Percentiles rank a stretch among this genome's conserved stretches.
These are phyloP conservation scores for Mycena sp. DNA, from an alignment of 1,284 basidiomycete species.

Conservation along the genomic window DNA sequence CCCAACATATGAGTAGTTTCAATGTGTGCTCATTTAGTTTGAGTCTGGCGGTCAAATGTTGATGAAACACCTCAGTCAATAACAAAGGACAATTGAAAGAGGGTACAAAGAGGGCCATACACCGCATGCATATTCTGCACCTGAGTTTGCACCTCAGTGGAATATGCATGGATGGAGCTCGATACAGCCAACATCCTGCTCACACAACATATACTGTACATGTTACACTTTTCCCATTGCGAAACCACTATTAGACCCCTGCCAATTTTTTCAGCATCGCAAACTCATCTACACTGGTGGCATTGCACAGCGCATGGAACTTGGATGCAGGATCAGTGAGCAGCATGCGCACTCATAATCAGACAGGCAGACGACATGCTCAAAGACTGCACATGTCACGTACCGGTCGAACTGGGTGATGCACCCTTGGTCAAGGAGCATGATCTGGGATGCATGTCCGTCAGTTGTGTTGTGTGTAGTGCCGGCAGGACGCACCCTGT, in stretches of 20 bases:
- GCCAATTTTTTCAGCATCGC: conserved; percentile 74
- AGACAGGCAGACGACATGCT: too few species aligned
- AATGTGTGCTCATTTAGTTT: conserved; percentile 72
- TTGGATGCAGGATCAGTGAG: conserved; percentile 71
- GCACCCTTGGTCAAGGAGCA: conserved; percentile 79
- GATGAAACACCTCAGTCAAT: too few species aligned
- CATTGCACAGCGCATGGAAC: conserved; percentile 84
- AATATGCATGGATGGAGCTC: conserved; percentile 61
- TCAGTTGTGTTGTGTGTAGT: not conserved
- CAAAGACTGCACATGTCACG: conserved; percentile 12
- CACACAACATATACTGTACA: too few species aligned
- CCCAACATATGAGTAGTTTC: conserved; percentile 63
- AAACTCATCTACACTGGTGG: conserved; percentile 85
- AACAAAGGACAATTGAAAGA: not conserved
- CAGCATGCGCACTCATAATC: too few species aligned
- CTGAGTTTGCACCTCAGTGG: conserved; percentile 60
- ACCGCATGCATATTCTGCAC: conserved; percentile 54
- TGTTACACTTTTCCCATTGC: too few species aligned
- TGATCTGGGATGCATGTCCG: conserved; percentile 60
- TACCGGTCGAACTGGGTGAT: conserved; percentile 83
- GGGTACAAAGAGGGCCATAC: conserved; percentile 53
- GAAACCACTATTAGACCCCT: too few species aligned
- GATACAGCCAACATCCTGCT: conserved; percentile 52
- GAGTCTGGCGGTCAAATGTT: too few species aligned
- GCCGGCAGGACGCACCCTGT: conserved; percentile 50